Conservation (phyloP, 2,329 filamentous ascomycete species). For the Byssochlamys sp. region DNA sequence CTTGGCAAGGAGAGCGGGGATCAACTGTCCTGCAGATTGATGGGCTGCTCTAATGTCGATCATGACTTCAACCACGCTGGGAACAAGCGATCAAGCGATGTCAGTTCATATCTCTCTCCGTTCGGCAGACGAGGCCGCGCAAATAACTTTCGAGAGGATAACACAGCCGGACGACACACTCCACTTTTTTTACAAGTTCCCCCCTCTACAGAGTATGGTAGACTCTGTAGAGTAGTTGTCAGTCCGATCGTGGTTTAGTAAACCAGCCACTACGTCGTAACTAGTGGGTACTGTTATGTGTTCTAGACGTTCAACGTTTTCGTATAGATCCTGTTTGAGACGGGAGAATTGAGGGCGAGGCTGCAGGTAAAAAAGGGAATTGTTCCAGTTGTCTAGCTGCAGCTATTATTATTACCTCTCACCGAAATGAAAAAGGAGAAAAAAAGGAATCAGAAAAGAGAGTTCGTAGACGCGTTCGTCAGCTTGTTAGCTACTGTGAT, state of each 20-base stretch:
- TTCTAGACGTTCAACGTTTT: neutral
- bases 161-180: neutral
- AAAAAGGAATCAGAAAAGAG: no score
- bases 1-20: neutral
- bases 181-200: neutral
- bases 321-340: neutral
- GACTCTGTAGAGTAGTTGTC: no score
- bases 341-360: neutral
- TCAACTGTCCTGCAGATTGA: neutral
- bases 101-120: neutral
- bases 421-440: no score
- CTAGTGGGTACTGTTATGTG: neutral
- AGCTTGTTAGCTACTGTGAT: no score
- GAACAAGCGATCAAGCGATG: neutral
- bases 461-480: no score
- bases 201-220: no score
- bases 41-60: neutral
- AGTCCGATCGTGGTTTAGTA: neutral
- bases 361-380: neutral
- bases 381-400: no score
- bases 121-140: neutral
- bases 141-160: neutral
- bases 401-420: no score
- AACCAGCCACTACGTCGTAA: neutral
- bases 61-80: neutral